These are phyloP conservation scores for Eimeria tenella DNA, from an alignment of 169 alveolate genomes.

Conservation along the genomic window DNA sequence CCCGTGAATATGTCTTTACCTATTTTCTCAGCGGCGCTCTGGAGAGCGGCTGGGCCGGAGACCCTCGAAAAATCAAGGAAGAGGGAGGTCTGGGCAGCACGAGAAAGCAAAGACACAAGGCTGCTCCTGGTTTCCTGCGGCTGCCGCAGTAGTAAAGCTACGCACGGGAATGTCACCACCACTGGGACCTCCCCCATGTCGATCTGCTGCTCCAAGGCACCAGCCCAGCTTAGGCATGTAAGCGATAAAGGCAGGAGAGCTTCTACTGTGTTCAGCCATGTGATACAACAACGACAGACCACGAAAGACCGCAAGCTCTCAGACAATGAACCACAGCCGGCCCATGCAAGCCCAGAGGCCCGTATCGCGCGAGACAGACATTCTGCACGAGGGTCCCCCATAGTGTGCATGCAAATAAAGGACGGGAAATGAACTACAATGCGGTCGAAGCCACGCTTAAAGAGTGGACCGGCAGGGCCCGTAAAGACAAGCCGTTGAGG, in stretches of 20 bases:
- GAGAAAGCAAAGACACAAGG: neutral
- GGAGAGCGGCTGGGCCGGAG: neutral
- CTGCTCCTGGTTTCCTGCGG: neutral
- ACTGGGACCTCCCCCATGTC: conserved; percentile 2
- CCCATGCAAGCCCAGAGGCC: neutral
- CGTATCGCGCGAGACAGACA: conserved; percentile 1
- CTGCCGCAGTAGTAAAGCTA: neutral
- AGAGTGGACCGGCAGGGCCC: neutral
- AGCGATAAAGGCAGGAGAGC: neutral
- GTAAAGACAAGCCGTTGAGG: neutral
- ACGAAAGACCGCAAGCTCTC: neutral
- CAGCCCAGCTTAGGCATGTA: neutral
- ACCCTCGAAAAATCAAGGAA: neutral
- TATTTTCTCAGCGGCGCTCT: neutral
- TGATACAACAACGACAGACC: conserved; percentile 7
- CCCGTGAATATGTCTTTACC: neutral
- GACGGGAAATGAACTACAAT: neutral
- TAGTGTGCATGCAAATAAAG: neutral
- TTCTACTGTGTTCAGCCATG: conserved; percentile 1
- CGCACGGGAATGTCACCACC: neutral
- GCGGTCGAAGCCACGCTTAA: neutral
- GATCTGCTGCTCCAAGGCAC: neutral
- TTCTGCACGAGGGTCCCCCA: conserved; percentile 10
- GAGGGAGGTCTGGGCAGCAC: neutral
- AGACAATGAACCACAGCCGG: neutral